These are phyloP conservation scores for Laetiporus sulphureus DNA, from an alignment of 1,284 basidiomycete genomes.

Conservation along the genomic window DNA sequence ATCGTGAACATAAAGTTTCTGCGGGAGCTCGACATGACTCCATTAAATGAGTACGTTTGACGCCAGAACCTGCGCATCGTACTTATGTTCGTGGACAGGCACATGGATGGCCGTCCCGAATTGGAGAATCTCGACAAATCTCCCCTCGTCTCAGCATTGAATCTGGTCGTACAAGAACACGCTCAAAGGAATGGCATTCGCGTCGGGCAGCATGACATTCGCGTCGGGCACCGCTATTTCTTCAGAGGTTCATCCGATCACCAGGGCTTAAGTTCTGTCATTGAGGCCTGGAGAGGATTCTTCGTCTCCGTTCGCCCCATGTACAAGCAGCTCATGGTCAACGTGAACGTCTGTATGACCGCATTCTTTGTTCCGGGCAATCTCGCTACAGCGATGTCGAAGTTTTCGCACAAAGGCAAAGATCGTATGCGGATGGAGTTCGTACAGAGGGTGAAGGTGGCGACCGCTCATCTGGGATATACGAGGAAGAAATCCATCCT, in stretches of 20 bases:
- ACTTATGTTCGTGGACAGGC: constrained; percentile 31
- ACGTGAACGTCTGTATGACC: constrained; percentile 67
- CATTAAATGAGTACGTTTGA: constrained; percentile 42
- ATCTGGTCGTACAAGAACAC: constrained; percentile 59
- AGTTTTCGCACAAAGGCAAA: constrained; percentile 38
- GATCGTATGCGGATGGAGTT: constrained; percentile 37
- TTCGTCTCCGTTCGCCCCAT: constrained; percentile 60
- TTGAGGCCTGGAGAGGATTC: constrained; percentile 60
- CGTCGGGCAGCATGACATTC: constrained; percentile 30
- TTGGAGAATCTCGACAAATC: constrained; percentile 39
- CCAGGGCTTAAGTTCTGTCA: constrained; percentile 34
- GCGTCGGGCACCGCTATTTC: constrained; percentile 49
- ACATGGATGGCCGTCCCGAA: constrained; percentile 38
- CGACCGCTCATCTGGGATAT: constrained; percentile 48
- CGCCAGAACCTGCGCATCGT: neutral
- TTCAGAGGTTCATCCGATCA: constrained; percentile 30
- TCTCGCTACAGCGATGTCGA: constrained; percentile 45
- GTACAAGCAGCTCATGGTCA: constrained; percentile 63
- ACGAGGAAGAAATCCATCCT: constrained; percentile 42
- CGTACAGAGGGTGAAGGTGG: constrained; percentile 47
- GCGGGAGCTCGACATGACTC: constrained; percentile 35
- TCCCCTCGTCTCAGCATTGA: constrained; percentile 55
- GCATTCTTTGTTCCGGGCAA: constrained; percentile 63
- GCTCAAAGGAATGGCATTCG: constrained; percentile 47
- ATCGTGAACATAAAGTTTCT: constrained; percentile 42